These are phyloP conservation scores for Colletotrichum sp. DNA, from an alignment of 2,329 filamentous ascomycete genomes.

Conservation along the genomic window DNA sequence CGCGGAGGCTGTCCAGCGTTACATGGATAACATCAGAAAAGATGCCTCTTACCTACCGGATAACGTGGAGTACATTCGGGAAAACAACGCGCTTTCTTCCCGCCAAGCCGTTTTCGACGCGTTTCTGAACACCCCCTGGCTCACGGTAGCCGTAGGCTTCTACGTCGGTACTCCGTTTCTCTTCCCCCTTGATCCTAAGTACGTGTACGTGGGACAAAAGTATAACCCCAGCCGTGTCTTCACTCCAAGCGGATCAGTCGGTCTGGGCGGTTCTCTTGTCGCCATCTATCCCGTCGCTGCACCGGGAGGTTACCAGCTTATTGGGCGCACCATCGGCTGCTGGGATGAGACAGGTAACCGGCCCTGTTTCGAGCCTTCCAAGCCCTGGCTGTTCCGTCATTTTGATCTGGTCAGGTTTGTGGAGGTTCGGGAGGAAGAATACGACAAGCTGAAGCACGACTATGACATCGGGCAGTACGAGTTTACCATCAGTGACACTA, in stretches of 20 bases:
- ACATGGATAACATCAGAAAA: slow-evolving; percentile 63
- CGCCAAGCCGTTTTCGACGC: slow-evolving; percentile 35
- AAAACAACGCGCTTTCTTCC: slow-evolving; percentile 39
- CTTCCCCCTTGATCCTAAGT: slow-evolving; percentile 28
- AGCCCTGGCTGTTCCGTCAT: slow-evolving; percentile 41
- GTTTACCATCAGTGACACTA: not conserved
- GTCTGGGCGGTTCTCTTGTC: slow-evolving; percentile 38
- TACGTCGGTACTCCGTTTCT: slow-evolving; percentile 39
- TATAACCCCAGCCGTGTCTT: slow-evolving; percentile 38
- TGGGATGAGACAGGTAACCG: slow-evolving; percentile 38
- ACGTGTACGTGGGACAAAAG: slow-evolving; percentile 29
- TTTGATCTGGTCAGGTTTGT: slow-evolving; percentile 40
- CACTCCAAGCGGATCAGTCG: slow-evolving; percentile 41
- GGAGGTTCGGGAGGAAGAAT: slow-evolving; percentile 37
- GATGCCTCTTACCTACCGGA: slow-evolving; percentile 65
- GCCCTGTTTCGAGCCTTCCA: slow-evolving; percentile 30
- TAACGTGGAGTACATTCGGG: slow-evolving; percentile 56
- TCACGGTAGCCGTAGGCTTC: slow-evolving; percentile 37
- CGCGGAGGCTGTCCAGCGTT: slow-evolving; percentile 56
- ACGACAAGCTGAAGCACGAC: slow-evolving; percentile 28
- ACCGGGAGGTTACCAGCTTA: slow-evolving; percentile 45
- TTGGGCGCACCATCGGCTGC: slow-evolving; percentile 33
- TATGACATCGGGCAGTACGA: slow-evolving; percentile 35
- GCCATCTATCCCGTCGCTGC: slow-evolving; percentile 40
- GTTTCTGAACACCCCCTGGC: slow-evolving; percentile 33